These are phyloP conservation scores for Alternaria arbusti DNA, from an alignment of 2,329 filamentous ascomycete genomes.

Conservation along the genomic window DNA sequence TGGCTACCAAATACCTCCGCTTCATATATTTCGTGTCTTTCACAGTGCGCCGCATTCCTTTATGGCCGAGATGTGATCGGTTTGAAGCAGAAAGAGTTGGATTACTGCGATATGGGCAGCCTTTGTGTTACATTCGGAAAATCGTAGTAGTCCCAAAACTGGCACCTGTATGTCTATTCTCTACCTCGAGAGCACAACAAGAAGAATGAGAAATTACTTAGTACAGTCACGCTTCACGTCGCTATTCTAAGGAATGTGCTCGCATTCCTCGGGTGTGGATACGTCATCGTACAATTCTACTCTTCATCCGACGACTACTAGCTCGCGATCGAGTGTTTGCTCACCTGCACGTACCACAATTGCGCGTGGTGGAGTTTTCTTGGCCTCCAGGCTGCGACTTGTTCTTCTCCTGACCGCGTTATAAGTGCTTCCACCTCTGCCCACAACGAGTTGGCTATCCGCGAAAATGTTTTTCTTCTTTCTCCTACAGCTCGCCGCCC, in stretches of 20 bases:
- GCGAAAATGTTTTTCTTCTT: not conserved
- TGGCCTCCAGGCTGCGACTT: not conserved
- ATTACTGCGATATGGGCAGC: not conserved
- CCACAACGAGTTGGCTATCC: not conserved
- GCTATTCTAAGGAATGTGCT: not conserved
- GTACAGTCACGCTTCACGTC: not conserved
- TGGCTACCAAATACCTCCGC: not conserved
- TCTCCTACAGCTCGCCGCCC: not conserved
- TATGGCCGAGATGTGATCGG: not conserved
- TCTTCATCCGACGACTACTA: not conserved
- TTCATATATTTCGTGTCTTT: not conserved
- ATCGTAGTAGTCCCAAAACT: not conserved
- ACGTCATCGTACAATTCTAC: not conserved
- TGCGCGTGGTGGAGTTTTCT: not conserved
- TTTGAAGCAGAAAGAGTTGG: not conserved
- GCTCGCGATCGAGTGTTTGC: not conserved
- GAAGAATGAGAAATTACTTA: rapidly evolving
- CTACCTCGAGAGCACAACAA: not conserved
- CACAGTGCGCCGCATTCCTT: not conserved
- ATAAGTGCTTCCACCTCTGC: not conserved
- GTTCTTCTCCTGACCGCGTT: not conserved
- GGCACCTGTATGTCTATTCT: not conserved
- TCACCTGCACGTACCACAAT: not conserved
- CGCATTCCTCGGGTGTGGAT: not conserved
- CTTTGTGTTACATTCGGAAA: not conserved